phyloP scores from a whole-genome alignment of 257 asterid genomes.

The Coffea canephora region DNA sequence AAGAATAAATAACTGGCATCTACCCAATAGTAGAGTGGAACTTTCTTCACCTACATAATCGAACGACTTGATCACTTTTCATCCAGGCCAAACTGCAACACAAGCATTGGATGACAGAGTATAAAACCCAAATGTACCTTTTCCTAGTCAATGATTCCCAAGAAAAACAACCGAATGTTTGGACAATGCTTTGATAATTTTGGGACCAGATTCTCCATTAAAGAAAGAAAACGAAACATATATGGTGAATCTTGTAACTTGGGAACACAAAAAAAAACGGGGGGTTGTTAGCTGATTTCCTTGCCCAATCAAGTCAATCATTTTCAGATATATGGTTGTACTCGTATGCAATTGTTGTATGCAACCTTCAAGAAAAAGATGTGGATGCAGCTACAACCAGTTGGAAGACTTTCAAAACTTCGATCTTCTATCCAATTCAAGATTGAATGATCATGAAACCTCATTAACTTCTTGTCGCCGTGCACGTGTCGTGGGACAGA shows the following conservation, averaged over 20 bases:
- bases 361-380: background rate
- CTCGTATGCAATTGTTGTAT: background rate
- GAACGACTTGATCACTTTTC: too few relatives aligned
- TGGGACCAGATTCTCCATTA: background rate
- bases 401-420: background rate
- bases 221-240: background rate
- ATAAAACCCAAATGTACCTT: too few relatives aligned
- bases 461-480: background rate
- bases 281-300: too few relatives aligned
- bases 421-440: background rate
- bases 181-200: background rate
- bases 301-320: too few relatives aligned
- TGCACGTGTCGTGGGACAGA: background rate
- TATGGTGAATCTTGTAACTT: background rate
- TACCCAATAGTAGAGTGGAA: too few relatives aligned
- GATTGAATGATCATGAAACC: background rate
- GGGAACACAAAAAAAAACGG: too few relatives aligned
- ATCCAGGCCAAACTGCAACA: too few relatives aligned
- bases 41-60: too few relatives aligned
- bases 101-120: too few relatives aligned
- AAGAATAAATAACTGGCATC: too few relatives aligned
- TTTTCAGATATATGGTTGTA: background rate
- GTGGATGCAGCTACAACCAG: background rate
- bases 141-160: background rate
- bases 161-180: too few relatives aligned